Percentiles rank a stretch among this genome's conserved stretches.
Evolutionary conservation across 2,329 filamentous ascomycete genomes (phyloP).

Genomic region (Clathrospora elynae): DNA sequence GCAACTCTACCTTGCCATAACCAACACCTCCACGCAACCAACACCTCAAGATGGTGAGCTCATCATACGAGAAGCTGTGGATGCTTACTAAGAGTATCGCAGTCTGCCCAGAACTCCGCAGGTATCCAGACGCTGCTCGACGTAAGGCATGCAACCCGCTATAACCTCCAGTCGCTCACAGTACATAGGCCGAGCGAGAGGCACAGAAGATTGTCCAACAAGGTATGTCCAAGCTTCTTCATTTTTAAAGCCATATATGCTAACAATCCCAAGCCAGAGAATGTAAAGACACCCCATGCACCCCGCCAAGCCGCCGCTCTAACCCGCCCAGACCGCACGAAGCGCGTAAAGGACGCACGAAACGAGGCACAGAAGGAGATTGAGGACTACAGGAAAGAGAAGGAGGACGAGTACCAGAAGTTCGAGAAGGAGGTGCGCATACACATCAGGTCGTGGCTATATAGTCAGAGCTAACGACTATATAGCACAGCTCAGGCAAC

Average conservation of each 20-base stretch:
- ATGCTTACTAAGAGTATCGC: conserved; percentile 32
- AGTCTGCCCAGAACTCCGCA: conserved; percentile 98
- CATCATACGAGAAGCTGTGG: neutral
- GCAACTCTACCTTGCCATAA: conserved; percentile 28
- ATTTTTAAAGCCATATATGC: neutral
- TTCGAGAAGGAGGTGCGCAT: conserved; percentile 76
- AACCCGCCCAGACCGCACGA: conserved; percentile 75
- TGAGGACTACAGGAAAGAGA: conserved; percentile 84
- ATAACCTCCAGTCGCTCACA: conserved; percentile 46
- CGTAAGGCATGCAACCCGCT: conserved; percentile 63
- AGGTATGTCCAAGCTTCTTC: conserved; percentile 68
- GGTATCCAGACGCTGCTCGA: conserved; percentile 99
- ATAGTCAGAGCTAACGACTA: conserved; percentile 22
- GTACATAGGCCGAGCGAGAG: conserved; percentile 84
- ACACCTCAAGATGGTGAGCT: conserved; percentile 35
- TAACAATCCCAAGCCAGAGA: conserved; percentile 69
- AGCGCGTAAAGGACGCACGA: conserved; percentile 94
- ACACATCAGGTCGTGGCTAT: neutral
- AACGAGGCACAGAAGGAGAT: conserved; percentile 98
- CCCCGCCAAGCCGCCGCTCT: conserved; percentile 22
- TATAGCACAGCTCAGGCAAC: conserved; percentile 89
- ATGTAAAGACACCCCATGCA: conserved; percentile 62
- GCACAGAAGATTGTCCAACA: conserved; percentile 99
- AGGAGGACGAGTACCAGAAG: conserved; percentile 93
- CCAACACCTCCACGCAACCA: conserved; percentile 18